Evolutionary conservation across 192 early-diverging fungal genomes (phyloP), one percentile per base, ranked within the genome.

Genomic region (Endogone sp.): DNA sequence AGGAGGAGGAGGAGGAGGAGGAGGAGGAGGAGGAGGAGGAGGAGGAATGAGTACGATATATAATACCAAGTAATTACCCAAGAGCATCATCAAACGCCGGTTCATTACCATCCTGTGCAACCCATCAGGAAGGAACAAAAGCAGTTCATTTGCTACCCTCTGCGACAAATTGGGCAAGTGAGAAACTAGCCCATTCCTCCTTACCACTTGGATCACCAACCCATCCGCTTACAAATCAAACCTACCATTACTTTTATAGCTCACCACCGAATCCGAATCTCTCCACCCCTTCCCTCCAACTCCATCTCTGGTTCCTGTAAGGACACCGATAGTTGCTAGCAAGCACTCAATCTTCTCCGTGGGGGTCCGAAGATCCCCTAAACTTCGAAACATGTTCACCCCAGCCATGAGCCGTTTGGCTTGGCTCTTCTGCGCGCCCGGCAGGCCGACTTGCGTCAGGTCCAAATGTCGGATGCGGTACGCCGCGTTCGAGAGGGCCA

Each of bases 331-430:
- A 8, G 80, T 76, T 27, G 70, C 37, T 27, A 84, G 29, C 9
- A 84, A 22, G 68, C 78, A 84, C 22, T 65, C 66, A 16, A 84
- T 63, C 25, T 84, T 84, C 29, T 84, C 82, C n/a, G 70, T 70
- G 2, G 82, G 82, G 1, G 79, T 84, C n/a, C 82, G 69, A 30
- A 76, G 70, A 13, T 78, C 66, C 2, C 79, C 82, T 49, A 84
- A 74, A 0, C 71, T 75, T 54, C 79, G 77, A 31, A 84, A 79
- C 29, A 77, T 73, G n/a, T 72, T 67, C 6, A 84, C 55, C 0
- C 77, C 82, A 20, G 69, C 65, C 2, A 65, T 59, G 3, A 81
- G 71, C 20, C 75, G 63, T 49, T 74, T 72, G 22, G 65, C 66
- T 23, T 64, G 68, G n/a, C 74, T 69, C n/a, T 66, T 63, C 2